These are phyloP conservation scores for Cystobasidiopsis lactophilus DNA, from an alignment of 768 basidiomycete genomes.

Conservation along the genomic window DNA sequence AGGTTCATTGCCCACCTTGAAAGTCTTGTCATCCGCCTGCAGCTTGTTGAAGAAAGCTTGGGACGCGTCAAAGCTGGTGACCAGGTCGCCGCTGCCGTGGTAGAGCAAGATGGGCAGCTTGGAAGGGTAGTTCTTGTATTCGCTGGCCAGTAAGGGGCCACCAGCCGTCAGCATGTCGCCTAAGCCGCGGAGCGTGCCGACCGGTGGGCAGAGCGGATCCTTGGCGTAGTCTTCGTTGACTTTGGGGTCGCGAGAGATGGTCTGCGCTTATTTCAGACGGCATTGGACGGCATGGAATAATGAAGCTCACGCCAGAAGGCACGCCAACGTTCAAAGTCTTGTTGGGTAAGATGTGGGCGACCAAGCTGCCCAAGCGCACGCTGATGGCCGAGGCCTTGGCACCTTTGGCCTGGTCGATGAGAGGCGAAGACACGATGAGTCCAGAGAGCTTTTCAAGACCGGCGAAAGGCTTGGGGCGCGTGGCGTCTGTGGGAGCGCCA, in stretches of 20 bases:
- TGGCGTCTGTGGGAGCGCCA: slow-evolving; percentile 3
- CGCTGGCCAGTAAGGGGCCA: background rate
- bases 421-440: slow-evolving; percentile 3
- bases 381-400: background rate
- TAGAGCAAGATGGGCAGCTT: slow-evolving; percentile 14
- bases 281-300: background rate
- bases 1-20: background rate
- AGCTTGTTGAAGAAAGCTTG: slow-evolving; percentile 4
- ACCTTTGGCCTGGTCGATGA: slow-evolving; percentile 1
- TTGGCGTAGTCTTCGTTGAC: slow-evolving; percentile 9
- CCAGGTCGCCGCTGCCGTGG: slow-evolving; percentile 14
- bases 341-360: slow-evolving; percentile 2
- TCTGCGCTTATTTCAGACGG: background rate
- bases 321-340: slow-evolving; percentile 5
- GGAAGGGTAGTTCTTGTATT: slow-evolving; percentile 10
- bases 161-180: slow-evolving; percentile 13
- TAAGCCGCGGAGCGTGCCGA: slow-evolving; percentile 11
- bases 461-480: background rate
- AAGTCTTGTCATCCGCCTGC: slow-evolving; percentile 1
- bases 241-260: slow-evolving; percentile 10
- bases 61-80: slow-evolving; percentile 5
- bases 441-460: slow-evolving; percentile 1
- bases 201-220: slow-evolving; percentile 17
- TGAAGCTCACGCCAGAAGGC: background rate
- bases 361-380: background rate